phyloP scores from a whole-genome alignment of 495 filamentous ascomycete genomes.

The Aspergillus carlsbadensis region DNA sequence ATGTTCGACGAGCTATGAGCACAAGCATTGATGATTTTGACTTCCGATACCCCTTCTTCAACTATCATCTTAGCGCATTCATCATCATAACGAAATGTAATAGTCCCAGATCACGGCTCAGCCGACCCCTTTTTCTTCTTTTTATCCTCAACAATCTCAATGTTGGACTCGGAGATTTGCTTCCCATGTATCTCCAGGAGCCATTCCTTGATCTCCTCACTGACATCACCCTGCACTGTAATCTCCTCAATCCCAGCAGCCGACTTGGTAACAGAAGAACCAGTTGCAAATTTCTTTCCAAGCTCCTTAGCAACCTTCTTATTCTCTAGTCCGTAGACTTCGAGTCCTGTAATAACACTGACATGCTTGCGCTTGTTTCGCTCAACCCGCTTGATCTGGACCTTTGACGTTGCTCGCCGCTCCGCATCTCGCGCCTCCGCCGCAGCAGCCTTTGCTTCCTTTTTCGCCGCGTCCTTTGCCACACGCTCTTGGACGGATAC shows the following conservation, averaged over 20 bases:
- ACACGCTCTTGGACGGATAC: conserved; percentile 88
- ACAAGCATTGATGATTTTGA: not conserved
- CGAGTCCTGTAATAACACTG: conserved; percentile 83
- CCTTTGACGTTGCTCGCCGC: conserved; percentile 71
- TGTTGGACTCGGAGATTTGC: conserved; percentile 85
- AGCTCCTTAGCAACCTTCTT: conserved; percentile 71
- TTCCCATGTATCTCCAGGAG: conserved; percentile 78
- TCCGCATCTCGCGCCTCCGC: conserved; percentile 77
- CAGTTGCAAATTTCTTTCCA: conserved; percentile 72
- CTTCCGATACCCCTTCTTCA: not conserved
- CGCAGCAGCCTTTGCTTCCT: conserved; percentile 86
- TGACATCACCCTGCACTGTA: conserved; percentile 95
- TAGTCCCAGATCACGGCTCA: conserved; percentile 24
- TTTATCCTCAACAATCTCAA: conserved; percentile 91
- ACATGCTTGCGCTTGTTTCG: conserved; percentile 97
- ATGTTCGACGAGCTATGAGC: conserved; percentile 37
- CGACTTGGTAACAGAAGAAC: conserved; percentile 85
- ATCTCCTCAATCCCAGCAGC: conserved; percentile 90
- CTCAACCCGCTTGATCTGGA: conserved; percentile 94
- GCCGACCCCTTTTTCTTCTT: conserved; percentile 61
- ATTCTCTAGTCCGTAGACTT: conserved; percentile 85
- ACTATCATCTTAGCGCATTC: not conserved
- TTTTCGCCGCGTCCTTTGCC: conserved; percentile 91
- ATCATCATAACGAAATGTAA: not conserved
- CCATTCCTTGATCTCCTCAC: conserved; percentile 91